Evolutionary conservation across 2,329 filamentous ascomycete species (phyloP).

Genomic region (Pseudocercospora vitis): DNA sequence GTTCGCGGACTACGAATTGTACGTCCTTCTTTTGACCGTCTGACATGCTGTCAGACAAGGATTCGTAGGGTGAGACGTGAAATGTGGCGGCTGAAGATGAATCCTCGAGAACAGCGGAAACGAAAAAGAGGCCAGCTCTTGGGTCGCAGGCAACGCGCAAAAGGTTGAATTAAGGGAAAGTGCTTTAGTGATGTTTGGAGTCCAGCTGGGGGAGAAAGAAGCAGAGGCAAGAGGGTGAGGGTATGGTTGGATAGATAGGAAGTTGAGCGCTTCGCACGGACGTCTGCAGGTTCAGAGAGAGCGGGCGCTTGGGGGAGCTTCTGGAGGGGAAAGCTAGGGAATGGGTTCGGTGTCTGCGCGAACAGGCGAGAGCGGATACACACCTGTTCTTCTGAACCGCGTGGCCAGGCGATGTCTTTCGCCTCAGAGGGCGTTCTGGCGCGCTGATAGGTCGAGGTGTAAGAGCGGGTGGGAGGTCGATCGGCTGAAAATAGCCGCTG

Average conservation of each 20-base stretch:
- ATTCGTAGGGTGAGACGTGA: constrained; percentile 11
- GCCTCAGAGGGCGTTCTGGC: constrained; percentile 10
- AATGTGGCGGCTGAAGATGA: constrained; percentile 14
- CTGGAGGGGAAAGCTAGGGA: constrained; percentile 4
- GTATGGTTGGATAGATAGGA: constrained; percentile 9
- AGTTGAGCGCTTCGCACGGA: constrained; percentile 30
- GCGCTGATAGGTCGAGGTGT: constrained; percentile 24
- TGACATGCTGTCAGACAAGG: constrained; percentile 44
- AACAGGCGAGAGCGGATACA: constrained; percentile 20
- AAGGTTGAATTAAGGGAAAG: constrained; percentile 22
- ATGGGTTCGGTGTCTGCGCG: constrained; percentile 9
- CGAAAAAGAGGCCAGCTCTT: constrained; percentile 37
- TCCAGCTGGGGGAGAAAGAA: constrained; percentile 27
- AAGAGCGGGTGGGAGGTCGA: constrained; percentile 15
- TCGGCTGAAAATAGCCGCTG: constrained; percentile 24
- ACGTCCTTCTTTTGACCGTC: constrained; percentile 48
- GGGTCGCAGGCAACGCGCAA: constrained; percentile 24
- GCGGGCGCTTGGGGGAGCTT: constrained; percentile 23
- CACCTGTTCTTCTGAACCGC: constrained; percentile 21
- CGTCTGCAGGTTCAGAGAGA: constrained; percentile 17
- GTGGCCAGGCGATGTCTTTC: constrained; percentile 8
- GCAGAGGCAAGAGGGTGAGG: background rate
- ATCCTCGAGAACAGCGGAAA: constrained; percentile 28
- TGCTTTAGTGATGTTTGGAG: constrained; percentile 23
- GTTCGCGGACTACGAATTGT: constrained; percentile 43